These are phyloP conservation scores for Tardiomyces digboiensis DNA, from an alignment of 1,139 yeast species.

Conservation along the genomic window DNA sequence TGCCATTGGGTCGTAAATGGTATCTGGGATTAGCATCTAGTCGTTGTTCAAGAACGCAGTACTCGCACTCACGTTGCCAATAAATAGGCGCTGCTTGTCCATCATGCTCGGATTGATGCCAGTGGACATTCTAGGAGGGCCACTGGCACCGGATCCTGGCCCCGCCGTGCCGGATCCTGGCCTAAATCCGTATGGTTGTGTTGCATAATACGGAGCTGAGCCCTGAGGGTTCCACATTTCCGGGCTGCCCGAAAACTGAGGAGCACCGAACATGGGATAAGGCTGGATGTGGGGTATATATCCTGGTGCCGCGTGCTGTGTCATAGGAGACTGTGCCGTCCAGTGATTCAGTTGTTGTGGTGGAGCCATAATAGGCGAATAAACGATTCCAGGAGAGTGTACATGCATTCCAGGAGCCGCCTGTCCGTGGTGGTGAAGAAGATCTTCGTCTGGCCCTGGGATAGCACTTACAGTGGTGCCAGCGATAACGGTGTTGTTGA, in stretches of 20 bases:
- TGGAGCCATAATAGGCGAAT: conserved; percentile 1
- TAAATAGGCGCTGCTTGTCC: not conserved
- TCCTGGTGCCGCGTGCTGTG: not conserved
- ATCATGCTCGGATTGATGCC: not conserved
- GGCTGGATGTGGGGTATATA: not conserved
- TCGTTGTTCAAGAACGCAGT: too few relatives aligned
- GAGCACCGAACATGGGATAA: not conserved
- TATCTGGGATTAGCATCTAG: too few relatives aligned
- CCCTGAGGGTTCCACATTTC: not conserved
- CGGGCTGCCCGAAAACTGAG: not conserved
- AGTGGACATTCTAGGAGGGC: not conserved
- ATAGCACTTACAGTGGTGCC: not conserved
- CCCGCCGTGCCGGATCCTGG: not conserved
- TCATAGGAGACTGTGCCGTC: not conserved
- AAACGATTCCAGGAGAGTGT: not conserved
- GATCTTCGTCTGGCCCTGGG: not conserved
- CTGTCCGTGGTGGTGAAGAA: not conserved
- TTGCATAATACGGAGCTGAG: not conserved
- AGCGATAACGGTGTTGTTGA: not conserved
- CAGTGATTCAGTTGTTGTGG: not conserved
- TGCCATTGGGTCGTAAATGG: conserved; percentile 52
- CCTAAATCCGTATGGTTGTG: not conserved
- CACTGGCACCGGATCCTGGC: too few relatives aligned
- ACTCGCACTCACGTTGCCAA: too few relatives aligned
- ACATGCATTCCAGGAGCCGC: not conserved